Conservation (phyloP, 1,284 basidiomycete species). For the Tylopilus sp. region DNA sequence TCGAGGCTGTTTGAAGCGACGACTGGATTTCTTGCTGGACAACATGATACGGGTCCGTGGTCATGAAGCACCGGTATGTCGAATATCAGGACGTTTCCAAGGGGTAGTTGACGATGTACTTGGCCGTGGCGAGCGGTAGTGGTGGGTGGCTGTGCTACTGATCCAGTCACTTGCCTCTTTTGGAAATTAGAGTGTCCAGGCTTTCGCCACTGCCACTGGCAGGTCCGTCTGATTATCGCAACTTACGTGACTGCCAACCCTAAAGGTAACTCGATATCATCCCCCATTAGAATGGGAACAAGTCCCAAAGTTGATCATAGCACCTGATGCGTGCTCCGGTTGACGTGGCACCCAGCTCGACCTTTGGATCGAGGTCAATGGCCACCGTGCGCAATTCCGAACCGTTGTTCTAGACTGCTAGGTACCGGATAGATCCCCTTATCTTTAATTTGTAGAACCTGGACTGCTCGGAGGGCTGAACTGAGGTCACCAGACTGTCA, state of each 20-base stretch:
- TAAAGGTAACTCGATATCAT: too few species aligned
- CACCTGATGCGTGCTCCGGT: too few species aligned
- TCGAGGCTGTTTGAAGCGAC: conserved; percentile 75
- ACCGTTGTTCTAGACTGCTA: background rate
- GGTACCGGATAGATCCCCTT: background rate
- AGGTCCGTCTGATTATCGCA: too few species aligned
- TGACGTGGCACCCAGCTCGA: too few species aligned
- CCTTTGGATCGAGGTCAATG: too few species aligned
- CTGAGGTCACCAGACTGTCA: background rate
- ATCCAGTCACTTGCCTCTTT: too few species aligned
- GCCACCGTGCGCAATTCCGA: too few species aligned
- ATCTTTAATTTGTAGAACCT: background rate
- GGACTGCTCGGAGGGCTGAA: background rate
- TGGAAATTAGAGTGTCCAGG: too few species aligned
- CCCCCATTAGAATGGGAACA: too few species aligned
- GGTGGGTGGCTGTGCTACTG: background rate
- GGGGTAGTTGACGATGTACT: background rate
- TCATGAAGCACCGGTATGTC: conserved; percentile 54
- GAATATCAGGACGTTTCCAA: background rate
- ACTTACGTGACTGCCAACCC: too few species aligned
- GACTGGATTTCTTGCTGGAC: conserved; percentile 82
- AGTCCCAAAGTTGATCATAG: too few species aligned
- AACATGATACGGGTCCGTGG: conserved; percentile 84
- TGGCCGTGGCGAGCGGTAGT: background rate
- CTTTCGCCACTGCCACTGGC: too few species aligned